These are phyloP conservation scores for Aspergillus conjunctus DNA, from an alignment of 495 filamentous ascomycete genomes.

Conservation along the genomic window DNA sequence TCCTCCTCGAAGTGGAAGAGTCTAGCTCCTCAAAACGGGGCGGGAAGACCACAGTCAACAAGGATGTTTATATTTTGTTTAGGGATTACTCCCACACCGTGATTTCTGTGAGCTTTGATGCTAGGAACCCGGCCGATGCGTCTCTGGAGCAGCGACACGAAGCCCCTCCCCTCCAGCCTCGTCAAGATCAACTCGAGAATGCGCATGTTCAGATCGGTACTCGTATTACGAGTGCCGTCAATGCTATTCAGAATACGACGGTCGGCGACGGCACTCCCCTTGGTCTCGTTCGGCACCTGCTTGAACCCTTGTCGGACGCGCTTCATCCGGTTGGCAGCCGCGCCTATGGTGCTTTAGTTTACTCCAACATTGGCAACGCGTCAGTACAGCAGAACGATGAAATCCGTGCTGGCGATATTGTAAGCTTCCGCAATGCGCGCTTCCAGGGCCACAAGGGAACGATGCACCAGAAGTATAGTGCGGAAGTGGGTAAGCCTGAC, in stretches of 20 bases:
- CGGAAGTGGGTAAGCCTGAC: constrained; percentile 88
- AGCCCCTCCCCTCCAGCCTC: constrained; percentile 72
- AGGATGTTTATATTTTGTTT: constrained; percentile 83
- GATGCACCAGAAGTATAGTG: constrained; percentile 90
- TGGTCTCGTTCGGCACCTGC: constrained; percentile 73
- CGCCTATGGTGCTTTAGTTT: constrained; percentile 88
- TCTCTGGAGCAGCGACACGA: constrained; percentile 86
- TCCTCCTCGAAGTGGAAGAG: constrained; percentile 83
- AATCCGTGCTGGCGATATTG: constrained; percentile 90
- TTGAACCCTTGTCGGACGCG: constrained; percentile 70
- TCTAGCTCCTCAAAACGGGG: constrained; percentile 66
- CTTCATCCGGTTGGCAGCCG: constrained; percentile 81
- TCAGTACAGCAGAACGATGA: constrained; percentile 87
- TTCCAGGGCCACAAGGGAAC: constrained; percentile 95
- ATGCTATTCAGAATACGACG: constrained; percentile 69
- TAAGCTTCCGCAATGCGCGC: constrained; percentile 89
- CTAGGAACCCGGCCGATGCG: constrained; percentile 69
- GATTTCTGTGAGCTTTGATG: constrained; percentile 78
- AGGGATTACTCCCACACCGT: constrained; percentile 96
- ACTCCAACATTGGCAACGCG: constrained; percentile 92
- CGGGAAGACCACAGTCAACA: constrained; percentile 68
- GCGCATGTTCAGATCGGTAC: constrained; percentile 77
- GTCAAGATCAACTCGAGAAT: constrained; percentile 92
- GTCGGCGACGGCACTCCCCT: constrained; percentile 83
- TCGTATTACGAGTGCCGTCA: constrained; percentile 68